Evolutionary conservation across 169 alveolate genomes (phyloP).

Genomic region (Perkinsus olseni): DNA sequence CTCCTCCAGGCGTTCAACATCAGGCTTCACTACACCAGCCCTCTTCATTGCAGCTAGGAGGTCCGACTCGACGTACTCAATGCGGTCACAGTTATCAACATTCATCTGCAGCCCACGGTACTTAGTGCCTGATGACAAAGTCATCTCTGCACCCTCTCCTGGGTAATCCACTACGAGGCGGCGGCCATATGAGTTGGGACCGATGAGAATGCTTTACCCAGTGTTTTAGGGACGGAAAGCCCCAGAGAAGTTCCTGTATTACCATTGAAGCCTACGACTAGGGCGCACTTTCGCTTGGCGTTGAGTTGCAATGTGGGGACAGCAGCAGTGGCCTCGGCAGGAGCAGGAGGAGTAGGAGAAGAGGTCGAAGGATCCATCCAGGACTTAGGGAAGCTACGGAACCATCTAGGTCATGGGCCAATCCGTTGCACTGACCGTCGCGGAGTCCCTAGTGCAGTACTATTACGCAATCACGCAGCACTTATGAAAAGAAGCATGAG

Average conservation of each 20-base stretch:
- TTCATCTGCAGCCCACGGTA: neutral
- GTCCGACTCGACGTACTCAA: neutral
- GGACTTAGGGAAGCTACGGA: neutral
- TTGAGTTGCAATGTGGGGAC: neutral
- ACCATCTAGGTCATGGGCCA: no score
- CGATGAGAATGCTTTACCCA: no score
- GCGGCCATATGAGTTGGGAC: no score
- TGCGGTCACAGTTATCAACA: neutral
- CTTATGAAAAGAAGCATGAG: neutral
- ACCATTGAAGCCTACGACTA: neutral
- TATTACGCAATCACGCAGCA: neutral
- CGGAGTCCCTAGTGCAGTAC: no score
- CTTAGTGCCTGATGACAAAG: neutral
- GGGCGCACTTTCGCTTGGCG: neutral
- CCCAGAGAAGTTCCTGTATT: no score
- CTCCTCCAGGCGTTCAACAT: neutral
- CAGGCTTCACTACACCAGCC: neutral
- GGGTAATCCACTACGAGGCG: no score
- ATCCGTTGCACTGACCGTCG: no score
- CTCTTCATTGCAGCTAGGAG: neutral
- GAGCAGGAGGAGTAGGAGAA: neutral
- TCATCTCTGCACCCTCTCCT: no score
- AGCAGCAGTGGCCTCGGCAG: neutral
- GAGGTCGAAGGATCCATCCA: neutral
- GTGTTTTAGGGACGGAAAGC: no score